These are phyloP conservation scores for Erythrobasidium hasegawianum DNA, from an alignment of 1,284 basidiomycete genomes.

Conservation along the genomic window DNA sequence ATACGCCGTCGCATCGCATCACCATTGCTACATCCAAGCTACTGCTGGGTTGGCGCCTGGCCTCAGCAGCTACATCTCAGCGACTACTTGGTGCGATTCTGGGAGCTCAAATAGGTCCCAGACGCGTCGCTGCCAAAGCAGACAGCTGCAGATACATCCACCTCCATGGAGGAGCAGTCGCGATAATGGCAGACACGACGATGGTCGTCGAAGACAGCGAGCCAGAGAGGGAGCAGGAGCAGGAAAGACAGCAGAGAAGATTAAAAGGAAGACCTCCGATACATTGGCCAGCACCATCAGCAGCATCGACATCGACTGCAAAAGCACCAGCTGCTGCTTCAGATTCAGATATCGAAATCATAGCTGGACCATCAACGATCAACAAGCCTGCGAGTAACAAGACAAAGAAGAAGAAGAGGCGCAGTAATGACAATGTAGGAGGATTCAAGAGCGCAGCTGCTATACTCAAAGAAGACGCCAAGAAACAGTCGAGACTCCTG, in stretches of 20 bases:
- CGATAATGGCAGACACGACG: too few relatives aligned
- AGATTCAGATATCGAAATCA: slow-evolving; percentile 22
- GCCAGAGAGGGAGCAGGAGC: slow-evolving; percentile 1
- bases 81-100: too few relatives aligned
- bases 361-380: slow-evolving; percentile 5
- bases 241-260: background rate
- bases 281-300: slow-evolving; percentile 2
- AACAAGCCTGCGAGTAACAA: background rate
- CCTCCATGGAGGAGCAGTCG: too few relatives aligned
- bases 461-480: slow-evolving; percentile 19
- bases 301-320: too few relatives aligned
- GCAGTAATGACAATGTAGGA: slow-evolving; percentile 1
- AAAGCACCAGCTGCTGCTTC: slow-evolving; percentile 8
- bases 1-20: too few relatives aligned
- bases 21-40: too few relatives aligned
- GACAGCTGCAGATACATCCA: too few relatives aligned
- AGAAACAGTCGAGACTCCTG: background rate
- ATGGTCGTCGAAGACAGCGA: background rate
- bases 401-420: background rate
- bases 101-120: too few relatives aligned
- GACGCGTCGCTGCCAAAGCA: too few relatives aligned
- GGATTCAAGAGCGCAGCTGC: slow-evolving; percentile 26
- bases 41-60: too few relatives aligned
- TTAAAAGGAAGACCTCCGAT: background rate
- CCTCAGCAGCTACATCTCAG: too few relatives aligned